A percentile compares a stretch with the other conserved stretches of the same genome.
Evolutionary conservation across 257 asterid genomes (phyloP).

Genomic region (Scutellaria barbata): DNA sequence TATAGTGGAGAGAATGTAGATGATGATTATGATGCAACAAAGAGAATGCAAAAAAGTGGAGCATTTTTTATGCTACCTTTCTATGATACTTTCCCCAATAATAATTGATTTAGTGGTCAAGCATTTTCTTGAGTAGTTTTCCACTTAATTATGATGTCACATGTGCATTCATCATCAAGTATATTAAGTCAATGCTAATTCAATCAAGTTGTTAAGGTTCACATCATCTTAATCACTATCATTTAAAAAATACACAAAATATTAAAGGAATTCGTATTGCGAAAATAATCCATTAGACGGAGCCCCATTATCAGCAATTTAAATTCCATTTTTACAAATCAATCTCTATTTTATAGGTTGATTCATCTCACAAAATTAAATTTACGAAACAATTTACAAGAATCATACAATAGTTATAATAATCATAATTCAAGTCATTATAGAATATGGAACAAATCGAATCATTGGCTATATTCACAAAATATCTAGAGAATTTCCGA

Average conservation of each 20-base stretch:
- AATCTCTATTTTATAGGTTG: too few relatives aligned
- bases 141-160: slow-evolving; percentile 53
- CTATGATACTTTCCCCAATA: slow-evolving; percentile 37
- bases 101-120: slow-evolving; percentile 44
- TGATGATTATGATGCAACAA: slow-evolving; percentile 46
- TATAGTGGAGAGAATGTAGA: slow-evolving; percentile 39
- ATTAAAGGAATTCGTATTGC: too few relatives aligned
- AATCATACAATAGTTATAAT: too few relatives aligned
- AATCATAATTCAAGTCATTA: not conserved
- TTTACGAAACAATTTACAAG: too few relatives aligned
- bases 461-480: not conserved
- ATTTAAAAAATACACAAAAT: not conserved
- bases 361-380: too few relatives aligned
- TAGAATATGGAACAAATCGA: not conserved
- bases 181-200: slow-evolving; percentile 50
- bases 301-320: too few relatives aligned
- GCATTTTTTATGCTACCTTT: slow-evolving; percentile 46
- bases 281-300: too few relatives aligned
- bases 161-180: slow-evolving; percentile 42
- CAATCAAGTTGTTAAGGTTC: slow-evolving; percentile 20
- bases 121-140: slow-evolving; percentile 36
- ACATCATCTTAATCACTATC: slow-evolving; percentile 24
- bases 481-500: not conserved
- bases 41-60: slow-evolving; percentile 43
- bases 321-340: too few relatives aligned